These are phyloP conservation scores for Candida lessepsii DNA, from an alignment of 805 yeast species.

Conservation along the genomic window DNA sequence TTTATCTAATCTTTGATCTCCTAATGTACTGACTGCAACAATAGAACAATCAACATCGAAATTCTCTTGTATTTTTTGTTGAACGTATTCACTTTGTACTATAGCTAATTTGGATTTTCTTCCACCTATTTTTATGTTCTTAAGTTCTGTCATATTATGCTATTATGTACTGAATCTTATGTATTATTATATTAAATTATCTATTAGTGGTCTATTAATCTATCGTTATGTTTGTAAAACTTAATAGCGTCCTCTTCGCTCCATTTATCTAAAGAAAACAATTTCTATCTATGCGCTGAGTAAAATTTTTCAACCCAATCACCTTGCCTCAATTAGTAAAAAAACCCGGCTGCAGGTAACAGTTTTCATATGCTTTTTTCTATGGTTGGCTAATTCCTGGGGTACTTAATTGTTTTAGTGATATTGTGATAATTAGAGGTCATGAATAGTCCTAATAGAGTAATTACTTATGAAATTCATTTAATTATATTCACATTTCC, in stretches of 20 bases:
- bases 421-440: no score
- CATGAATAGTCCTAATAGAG: no score
- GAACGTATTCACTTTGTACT: slow-evolving; percentile 76
- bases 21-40: slow-evolving; percentile 78
- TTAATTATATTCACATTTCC: no score
- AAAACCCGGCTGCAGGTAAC: slow-evolving; percentile 2
- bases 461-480: no score
- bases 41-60: slow-evolving; percentile 71
- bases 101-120: slow-evolving; percentile 87
- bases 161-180: not conserved
- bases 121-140: slow-evolving; percentile 62
- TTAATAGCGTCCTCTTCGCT: not conserved
- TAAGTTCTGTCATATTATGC: not conserved
- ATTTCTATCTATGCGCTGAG: not conserved
- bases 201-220: not conserved
- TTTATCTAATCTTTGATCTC: slow-evolving; percentile 80
- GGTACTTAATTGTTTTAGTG: no score
- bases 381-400: no score
- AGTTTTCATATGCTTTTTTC: slow-evolving; percentile 5
- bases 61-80: slow-evolving; percentile 51
- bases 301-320: slow-evolving; percentile 7
- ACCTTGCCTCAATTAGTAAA: slow-evolving; percentile 7
- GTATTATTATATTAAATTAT: not conserved
- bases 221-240: not conserved
- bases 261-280: slow-evolving; percentile 3